Base-by-base conservation (phyloP, 768 basidiomycete species). In the Trametes cubensis region DNA sequence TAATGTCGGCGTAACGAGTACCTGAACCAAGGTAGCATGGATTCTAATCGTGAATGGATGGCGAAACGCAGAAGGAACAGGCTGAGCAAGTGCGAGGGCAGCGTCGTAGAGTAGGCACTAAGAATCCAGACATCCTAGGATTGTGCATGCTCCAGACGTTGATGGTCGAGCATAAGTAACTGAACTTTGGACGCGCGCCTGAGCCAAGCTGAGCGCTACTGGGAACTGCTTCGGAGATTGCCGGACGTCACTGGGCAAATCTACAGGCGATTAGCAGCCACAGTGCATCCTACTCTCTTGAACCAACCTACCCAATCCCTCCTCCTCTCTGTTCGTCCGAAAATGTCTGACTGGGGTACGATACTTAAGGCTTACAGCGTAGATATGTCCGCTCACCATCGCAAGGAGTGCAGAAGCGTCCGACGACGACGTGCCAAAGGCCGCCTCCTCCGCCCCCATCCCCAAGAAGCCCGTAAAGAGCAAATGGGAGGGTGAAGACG, bases 401-500 rank as follows among this genome's bases (percentile, higher is more conserved):
- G 75, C 67, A 60, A 70, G 68, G 65, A 57, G 64, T 61, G 64
- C 66, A 80, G 79, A 79, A 59, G 71, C 67, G 49, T 75, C 75
- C 54, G 79, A 78, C 61, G 71, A 70, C 62, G 77, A 77, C 26
- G 61, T 74, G 21, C 60, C 73, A 20, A 76, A 73, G 20, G 40
- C 60, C 17, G 58, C 70, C 10, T 67, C 69, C 48, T 50, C 69
- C 25, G 70, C 66, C 46, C 67, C 66, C 58, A 62, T 61, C 47
- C 55, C 67, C 18, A 69, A 68, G 65, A 73, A 72, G 59, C 67
- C 66, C 14, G 60, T 64, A 17, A 87, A 83, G 73, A 81, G 77
- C 62, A 92, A 89, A 75, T 97, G 91, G 88, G 89, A 88, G 63
- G 95, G 91, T 49, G 95, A 98, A 74, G 95, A 97, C 70, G 91